Base-by-base conservation (phyloP, 2,329 filamentous ascomycete species). In the Cladosporium phlei region DNA sequence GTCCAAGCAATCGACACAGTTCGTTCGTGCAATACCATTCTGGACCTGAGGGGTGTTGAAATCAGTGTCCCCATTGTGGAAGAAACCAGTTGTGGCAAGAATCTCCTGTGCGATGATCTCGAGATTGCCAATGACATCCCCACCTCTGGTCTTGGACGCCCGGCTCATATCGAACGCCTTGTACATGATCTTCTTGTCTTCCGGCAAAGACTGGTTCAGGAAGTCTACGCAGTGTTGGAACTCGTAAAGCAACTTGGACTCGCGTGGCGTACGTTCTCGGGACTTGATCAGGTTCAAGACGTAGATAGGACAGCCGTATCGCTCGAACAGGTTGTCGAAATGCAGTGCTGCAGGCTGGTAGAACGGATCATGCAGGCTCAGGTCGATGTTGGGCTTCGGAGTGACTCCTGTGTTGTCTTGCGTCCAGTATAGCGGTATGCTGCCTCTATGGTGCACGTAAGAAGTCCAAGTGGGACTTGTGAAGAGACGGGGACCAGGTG, bases 91-190 rank as follows among this genome's bases (percentile, higher is more conserved):
- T 19, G 82, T 83, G 1, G 78, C 79, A 34, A 98, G 75, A 1
- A 97, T 88, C 20, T 89, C 85, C 60, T 94, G 88, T 1, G 89
- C 90, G 55, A 97, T 95, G 45, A 77, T 76, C 65, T 98, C 93
- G 3, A 98, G 76, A 1, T 86, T 95, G 19, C 85, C 85, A 56
- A 98, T 97, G 2, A 98, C 93, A 69, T 98, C 90, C 59, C 94
- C 86, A 48, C 93, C 90, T 27, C 87, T 83, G 16, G 74, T 83
- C 68, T 98, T 98, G 14, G 91, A 88, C 4, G 93, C 91, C 49
- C 93, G 79, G 52, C 90, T 95, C 93, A 98, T 98, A 63, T 98
- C 93, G 82, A 93, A 98, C 3, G 91, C 89, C 58, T 93, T 88
- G 65, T 98, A 91, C 8, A 91, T 80, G 42, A 98, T 95, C 62